Percentiles rank a stretch among this genome's conserved stretches.
These are phyloP conservation scores for Elasticomyces elasticus DNA, from an alignment of 495 filamentous ascomycete species.

Conservation along the genomic window DNA sequence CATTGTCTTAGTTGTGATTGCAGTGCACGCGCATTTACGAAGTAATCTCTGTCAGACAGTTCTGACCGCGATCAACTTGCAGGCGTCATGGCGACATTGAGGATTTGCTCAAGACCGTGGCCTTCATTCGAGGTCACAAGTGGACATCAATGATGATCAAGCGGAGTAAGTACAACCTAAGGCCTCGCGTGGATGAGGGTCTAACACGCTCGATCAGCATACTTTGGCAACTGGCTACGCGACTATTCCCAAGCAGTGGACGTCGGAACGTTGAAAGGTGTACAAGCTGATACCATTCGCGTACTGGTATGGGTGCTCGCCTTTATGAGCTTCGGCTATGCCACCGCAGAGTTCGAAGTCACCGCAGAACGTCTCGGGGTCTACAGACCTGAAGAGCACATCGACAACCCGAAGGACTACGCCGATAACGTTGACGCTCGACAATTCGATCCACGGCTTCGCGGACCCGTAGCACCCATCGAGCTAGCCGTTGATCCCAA, in stretches of 20 bases:
- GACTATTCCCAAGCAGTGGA: conserved; percentile 78
- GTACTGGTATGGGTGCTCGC: conserved; percentile 84
- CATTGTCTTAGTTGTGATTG: no score
- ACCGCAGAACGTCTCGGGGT: conserved; percentile 82
- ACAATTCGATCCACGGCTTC: conserved; percentile 71
- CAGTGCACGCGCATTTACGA: no score
- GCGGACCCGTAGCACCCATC: conserved; percentile 58
- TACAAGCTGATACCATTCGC: conserved; percentile 82
- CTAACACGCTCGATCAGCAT: background rate
- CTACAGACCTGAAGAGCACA: conserved; percentile 83
- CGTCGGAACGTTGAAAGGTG: conserved; percentile 78
- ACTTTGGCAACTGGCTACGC: conserved; percentile 44
- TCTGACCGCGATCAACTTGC: no score
- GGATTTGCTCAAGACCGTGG: conserved; percentile 81
- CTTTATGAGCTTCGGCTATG: conserved; percentile 90
- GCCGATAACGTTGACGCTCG: conserved; percentile 82
- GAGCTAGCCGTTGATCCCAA: conserved; percentile 76
- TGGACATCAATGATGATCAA: conserved; percentile 87
- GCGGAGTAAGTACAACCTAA: conserved; percentile 70
- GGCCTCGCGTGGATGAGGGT: background rate
- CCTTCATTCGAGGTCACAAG: conserved; percentile 82
- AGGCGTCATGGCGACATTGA: conserved; percentile 91
- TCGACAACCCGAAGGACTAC: conserved; percentile 74
- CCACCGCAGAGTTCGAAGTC: conserved; percentile 94
- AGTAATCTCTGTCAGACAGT: no score